Evolutionary conservation across 257 asterid species (phyloP), one percentile per base, ranked within the genome.

Genomic region (Primulina huaijiensis): DNA sequence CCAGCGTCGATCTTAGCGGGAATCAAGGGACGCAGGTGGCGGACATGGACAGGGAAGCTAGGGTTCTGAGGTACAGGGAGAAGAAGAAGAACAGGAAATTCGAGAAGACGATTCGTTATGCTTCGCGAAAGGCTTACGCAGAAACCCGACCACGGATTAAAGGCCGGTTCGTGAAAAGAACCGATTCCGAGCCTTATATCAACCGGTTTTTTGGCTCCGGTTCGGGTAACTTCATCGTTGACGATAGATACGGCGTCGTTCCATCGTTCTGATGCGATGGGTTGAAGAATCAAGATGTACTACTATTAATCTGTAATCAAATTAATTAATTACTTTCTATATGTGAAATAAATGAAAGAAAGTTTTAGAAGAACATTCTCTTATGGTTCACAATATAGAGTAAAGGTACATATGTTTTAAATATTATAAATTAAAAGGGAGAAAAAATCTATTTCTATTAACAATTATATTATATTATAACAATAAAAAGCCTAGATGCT

Each of bases 101-200:
- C 66, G 91, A 89, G 78, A 91, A 91, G 82, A 89, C 96, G 0
- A 89, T 89, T 53, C 84, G 97, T 17, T 91, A 91, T 70, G 96
- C 97, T 60, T 89, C 96, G 0, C 79, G 96, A 19, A 91, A 91
- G 79, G 97, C 97, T 0, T 91, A 91, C 66, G 97, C 96, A 0
- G 97, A 89, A 69, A 87, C 85, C 8, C 83, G 97, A 81, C 97
- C 97, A 5, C 87, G 97, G 69, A 81, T 91, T 52, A 89, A 91
- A 71, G 97, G 97, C 67, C 88, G 96, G 53, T 91, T 91, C 78
- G 97, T 90, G 0, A 87, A 89, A 77, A 79, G 85, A 79, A 81
- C 80, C 35, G 87, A 86, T 2, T 3, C 74, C 7, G 88, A 84
- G 0, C 64, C 84, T 0, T 90, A 84, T 6, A 67, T 84, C 17